phyloP scores from a whole-genome alignment of 2,329 filamentous ascomycete genomes.

The Colletotrichum cereale region DNA sequence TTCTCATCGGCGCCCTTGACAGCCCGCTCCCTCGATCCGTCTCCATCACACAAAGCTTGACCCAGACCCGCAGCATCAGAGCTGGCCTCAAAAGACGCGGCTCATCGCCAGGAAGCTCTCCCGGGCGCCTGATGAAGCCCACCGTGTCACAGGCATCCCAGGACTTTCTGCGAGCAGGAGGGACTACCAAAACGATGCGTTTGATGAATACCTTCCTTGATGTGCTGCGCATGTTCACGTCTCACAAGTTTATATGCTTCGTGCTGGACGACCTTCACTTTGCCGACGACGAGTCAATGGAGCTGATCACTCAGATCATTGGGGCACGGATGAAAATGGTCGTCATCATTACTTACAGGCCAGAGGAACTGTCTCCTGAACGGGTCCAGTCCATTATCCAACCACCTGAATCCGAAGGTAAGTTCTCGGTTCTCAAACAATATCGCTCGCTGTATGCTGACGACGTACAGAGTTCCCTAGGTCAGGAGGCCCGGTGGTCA shows the following conservation, averaged over 20 bases:
- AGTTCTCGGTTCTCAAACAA: slow-evolving; percentile 18
- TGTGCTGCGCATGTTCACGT: slow-evolving; percentile 83
- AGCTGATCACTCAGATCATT: slow-evolving; percentile 86
- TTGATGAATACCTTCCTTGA: slow-evolving; percentile 92
- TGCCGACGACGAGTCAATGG: slow-evolving; percentile 87
- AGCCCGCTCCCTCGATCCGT: slow-evolving; percentile 50
- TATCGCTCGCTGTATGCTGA: slow-evolving; percentile 44
- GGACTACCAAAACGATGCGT: slow-evolving; percentile 74
- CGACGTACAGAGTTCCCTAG: slow-evolving; percentile 55
- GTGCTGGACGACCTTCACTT: slow-evolving; percentile 92
- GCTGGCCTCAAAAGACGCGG: slow-evolving; percentile 57
- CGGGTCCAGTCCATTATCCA: slow-evolving; percentile 67
- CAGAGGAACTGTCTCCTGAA: slow-evolving; percentile 72
- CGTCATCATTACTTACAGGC: slow-evolving; percentile 81
- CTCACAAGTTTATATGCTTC: slow-evolving; percentile 89
- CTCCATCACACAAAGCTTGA: slow-evolving; percentile 52
- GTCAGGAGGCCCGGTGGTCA: slow-evolving; percentile 68
- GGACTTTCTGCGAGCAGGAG: slow-evolving; percentile 70
- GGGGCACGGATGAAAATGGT: slow-evolving; percentile 83
- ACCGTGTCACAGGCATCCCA: slow-evolving; percentile 64
- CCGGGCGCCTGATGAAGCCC: slow-evolving; percentile 49
- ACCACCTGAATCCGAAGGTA: slow-evolving; percentile 67
- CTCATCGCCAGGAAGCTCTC: slow-evolving; percentile 63
- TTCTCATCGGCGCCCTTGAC: slow-evolving; percentile 69
- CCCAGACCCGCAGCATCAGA: slow-evolving; percentile 49